These are phyloP conservation scores for Coprinopsis marcescibilis DNA, from an alignment of 768 basidiomycete species.

Conservation along the genomic window DNA sequence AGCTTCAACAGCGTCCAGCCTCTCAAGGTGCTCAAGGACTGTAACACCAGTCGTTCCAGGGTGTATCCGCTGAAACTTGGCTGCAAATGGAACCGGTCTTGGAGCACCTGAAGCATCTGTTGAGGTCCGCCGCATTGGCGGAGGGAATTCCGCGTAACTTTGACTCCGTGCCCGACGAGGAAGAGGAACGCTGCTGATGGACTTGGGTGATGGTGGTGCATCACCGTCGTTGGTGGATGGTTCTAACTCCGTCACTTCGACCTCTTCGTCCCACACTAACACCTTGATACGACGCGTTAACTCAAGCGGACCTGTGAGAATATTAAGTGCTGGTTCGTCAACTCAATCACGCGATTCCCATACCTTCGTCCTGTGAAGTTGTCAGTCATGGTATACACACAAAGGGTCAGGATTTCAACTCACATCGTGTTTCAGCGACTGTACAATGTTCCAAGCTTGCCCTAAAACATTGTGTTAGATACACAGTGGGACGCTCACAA, in stretches of 20 bases:
- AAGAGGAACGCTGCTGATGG: conserved; percentile 56
- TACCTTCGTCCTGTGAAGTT: conserved; percentile 69
- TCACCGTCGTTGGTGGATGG: conserved; percentile 28
- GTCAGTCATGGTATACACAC: conserved; percentile 1
- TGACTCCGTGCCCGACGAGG: conserved; percentile 52
- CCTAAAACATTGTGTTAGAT: conserved; percentile 26
- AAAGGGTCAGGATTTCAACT: conserved; percentile 21
- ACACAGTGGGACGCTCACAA: not conserved
- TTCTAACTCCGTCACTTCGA: conserved; percentile 61
- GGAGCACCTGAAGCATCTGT: conserved; percentile 57
- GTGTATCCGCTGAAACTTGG: conserved; percentile 79
- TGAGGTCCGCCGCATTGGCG: conserved; percentile 58
- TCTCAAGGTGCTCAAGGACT: conserved; percentile 80
- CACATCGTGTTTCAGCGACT: conserved; percentile 73
- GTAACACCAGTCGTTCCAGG: conserved; percentile 85
- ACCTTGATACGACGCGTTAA: conserved; percentile 78
- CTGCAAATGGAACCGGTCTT: conserved; percentile 76
- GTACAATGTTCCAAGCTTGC: conserved; percentile 86
- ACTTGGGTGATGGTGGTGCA: conserved; percentile 52
- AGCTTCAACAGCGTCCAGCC: conserved; percentile 77
- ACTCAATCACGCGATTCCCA: conserved; percentile 10
- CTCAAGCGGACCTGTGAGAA: conserved; percentile 70
- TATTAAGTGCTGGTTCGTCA: conserved; percentile 12
- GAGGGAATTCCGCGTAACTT: conserved; percentile 70
- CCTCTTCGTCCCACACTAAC: conserved; percentile 81